phyloP scores from a whole-genome alignment of 225 moss, liverwort and hornwort genomes.

The Pseudoscleropodium purum region DNA sequence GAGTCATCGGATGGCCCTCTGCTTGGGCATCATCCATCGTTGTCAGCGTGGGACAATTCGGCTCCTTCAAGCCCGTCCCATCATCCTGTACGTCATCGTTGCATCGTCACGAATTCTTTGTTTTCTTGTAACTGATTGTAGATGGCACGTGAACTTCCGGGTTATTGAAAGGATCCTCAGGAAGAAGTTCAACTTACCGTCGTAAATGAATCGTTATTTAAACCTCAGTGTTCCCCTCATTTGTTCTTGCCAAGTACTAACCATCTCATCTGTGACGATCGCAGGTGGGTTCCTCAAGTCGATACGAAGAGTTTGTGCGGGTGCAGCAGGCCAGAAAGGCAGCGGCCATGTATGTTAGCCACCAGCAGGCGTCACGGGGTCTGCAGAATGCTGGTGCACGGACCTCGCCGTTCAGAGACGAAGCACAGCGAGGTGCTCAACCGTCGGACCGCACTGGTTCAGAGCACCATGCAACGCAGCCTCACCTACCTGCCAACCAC shows the following conservation, averaged over 20 bases:
- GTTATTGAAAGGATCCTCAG: not conserved
- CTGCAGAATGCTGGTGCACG: slow-evolving; percentile 9
- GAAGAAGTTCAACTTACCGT: not conserved
- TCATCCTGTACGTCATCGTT: slow-evolving; percentile 16
- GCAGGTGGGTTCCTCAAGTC: slow-evolving; percentile 1
- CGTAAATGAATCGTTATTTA: not conserved
- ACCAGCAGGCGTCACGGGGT: slow-evolving; percentile 28
- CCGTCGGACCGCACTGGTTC: slow-evolving; percentile 12
- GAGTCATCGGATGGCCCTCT: slow-evolving; percentile 19
- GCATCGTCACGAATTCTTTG: not conserved
- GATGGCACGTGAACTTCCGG: not conserved
- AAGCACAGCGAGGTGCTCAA: slow-evolving; percentile 26
- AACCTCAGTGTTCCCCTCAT: not conserved
- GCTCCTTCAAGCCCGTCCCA: slow-evolving; percentile 8
- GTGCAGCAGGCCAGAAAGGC: slow-evolving; percentile 13
- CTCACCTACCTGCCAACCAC: slow-evolving; percentile 14
- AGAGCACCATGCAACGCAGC: slow-evolving; percentile 34
- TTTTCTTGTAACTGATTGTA: not conserved
- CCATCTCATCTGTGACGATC: not conserved
- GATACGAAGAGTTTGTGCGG: slow-evolving; percentile 6
- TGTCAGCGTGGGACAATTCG: slow-evolving; percentile 23
- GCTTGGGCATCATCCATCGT: slow-evolving; percentile 5
- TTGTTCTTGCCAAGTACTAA: not conserved
- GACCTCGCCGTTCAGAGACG: slow-evolving; percentile 29
- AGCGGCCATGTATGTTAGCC: slow-evolving; percentile 19